phyloP scores from a whole-genome alignment of 441 rosid species.

The Syzygium syzygioides region DNA sequence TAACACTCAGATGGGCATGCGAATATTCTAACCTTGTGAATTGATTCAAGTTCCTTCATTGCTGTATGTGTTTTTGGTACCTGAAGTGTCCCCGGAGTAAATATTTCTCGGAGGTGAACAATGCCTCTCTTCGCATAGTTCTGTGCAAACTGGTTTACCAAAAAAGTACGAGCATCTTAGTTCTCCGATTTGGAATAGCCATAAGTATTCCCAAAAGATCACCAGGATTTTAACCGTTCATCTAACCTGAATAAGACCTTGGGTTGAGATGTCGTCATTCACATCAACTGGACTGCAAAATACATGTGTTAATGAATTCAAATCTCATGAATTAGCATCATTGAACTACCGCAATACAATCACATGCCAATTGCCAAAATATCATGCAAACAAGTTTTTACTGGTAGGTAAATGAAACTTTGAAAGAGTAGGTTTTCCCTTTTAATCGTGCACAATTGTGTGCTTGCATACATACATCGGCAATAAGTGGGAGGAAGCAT shows the following conservation, averaged over 20 bases:
- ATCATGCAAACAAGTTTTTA: background rate
- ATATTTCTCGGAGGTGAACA: constrained; percentile 78
- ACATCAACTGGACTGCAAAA: constrained; percentile 80
- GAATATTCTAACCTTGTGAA: constrained; percentile 66
- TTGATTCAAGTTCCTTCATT: constrained; percentile 84
- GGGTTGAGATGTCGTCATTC: constrained; percentile 62
- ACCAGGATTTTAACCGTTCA: background rate
- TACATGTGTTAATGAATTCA: constrained; percentile 8
- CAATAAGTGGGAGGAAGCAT: background rate
- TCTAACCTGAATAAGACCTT: constrained; percentile 76
- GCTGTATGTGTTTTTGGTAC: constrained; percentile 61
- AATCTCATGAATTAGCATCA: background rate
- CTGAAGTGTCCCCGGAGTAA: constrained; percentile 54
- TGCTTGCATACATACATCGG: background rate
- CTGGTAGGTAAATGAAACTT: background rate
- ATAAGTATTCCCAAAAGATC: background rate
- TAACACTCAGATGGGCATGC: background rate
- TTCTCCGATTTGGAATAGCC: constrained; percentile 1
- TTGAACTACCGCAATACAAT: background rate
- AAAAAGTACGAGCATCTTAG: background rate
- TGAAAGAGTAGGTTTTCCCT: background rate
- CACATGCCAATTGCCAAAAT: background rate
- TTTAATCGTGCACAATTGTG: background rate
- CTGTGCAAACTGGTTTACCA: constrained; percentile 56
- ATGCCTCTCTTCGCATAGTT: constrained; percentile 54